Base-by-base conservation (phyloP, 164 flowering plant species). In the Chloranthus sessilifolius region DNA sequence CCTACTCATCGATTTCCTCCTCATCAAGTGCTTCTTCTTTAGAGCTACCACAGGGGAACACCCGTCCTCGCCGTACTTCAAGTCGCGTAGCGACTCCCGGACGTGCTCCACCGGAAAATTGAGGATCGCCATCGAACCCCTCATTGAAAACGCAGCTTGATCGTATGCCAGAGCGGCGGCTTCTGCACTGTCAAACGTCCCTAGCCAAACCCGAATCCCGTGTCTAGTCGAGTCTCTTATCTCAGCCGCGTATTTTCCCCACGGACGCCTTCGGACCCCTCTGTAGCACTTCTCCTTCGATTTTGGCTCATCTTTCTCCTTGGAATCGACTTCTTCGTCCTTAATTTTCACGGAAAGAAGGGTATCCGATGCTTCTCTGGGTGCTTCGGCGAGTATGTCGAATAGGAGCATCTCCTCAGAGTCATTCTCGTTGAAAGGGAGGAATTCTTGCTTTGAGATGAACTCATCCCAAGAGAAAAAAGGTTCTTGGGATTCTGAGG, bases 111-210 rank as follows among this genome's bases (percentile, higher is more conserved):
- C 59, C 3, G 85, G 80, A 50, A 79, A 81, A 52, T 83, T 84
- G 6, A 84, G 80, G 0, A 64, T 52, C 0, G 92, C 83, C 56
- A 61, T 54, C 0, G 73, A 49, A 0, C 87, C 83, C 10, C 83
- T 47, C 76, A 71, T 66, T 1, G 80, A 61, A 35, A 66, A 75
- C 4, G 89, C 89, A 0, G 85, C 85, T 56, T 79, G 83, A 40
- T 84, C 92, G 44, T 84, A 84, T 7, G 85, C 92, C 40, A 84
- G 31, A 7, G 84, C 92, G 0, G 92, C 92, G 0, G 65, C 81
- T 59, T 84, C 92, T 0, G 87, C 82, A 9, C 76, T 81, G 57
- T 84, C 88, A 41, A 84, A 84, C 0, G 92, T 84, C 12, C 92
- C 92, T 14, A 84, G 47, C 88, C 92, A 84, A 6, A 83, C 89